A percentile compares a stretch with the other conserved stretches of the same genome.
Conservation (phyloP, 2,329 filamentous ascomycete genomes). For the Diaporthe amygdali region DNA sequence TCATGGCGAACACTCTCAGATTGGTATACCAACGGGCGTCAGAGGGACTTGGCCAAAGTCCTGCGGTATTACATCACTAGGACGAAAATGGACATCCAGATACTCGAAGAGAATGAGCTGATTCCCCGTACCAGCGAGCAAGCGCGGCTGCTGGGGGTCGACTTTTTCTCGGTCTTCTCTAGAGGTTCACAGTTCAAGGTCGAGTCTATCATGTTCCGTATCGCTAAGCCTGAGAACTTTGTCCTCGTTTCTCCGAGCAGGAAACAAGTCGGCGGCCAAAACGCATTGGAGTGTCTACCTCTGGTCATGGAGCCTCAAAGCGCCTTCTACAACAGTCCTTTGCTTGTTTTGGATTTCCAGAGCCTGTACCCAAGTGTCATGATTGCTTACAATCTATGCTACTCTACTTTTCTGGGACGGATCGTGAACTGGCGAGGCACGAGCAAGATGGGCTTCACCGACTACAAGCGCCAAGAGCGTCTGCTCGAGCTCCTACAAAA, state of each 20-base stretch:
- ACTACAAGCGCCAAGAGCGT: conserved; percentile 79
- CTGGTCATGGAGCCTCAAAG: conserved; percentile 98
- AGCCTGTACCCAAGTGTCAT: conserved; percentile 96
- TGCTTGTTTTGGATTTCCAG: conserved; percentile 94
- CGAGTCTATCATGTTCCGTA: conserved; percentile 97
- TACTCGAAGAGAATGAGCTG: conserved; percentile 88
- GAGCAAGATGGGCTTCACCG: conserved; percentile 93
- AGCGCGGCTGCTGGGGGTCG: conserved; percentile 87
- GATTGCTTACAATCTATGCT: conserved; percentile 99
- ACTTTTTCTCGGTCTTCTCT: conserved; percentile 96
- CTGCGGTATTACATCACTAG: conserved; percentile 79
- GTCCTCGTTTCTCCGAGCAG: conserved; percentile 87
- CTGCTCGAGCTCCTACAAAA: conserved; percentile 81
- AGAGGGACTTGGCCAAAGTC: conserved; percentile 74
- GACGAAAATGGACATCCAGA: conserved; percentile 84
- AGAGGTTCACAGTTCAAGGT: conserved; percentile 98
- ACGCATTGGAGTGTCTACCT: conserved; percentile 91
- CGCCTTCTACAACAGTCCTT: conserved; percentile 87
- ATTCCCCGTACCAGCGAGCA: conserved; percentile 92
- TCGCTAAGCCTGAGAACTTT: conserved; percentile 96
- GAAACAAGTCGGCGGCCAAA: conserved; percentile 92
- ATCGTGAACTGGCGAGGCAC: conserved; percentile 86
- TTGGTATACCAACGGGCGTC: conserved; percentile 78
- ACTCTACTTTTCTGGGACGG: conserved; percentile 92
- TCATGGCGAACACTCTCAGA: conserved; percentile 76